Base-by-base conservation (phyloP, 345 rosid genomes). In the Capsella bursapastoris region DNA sequence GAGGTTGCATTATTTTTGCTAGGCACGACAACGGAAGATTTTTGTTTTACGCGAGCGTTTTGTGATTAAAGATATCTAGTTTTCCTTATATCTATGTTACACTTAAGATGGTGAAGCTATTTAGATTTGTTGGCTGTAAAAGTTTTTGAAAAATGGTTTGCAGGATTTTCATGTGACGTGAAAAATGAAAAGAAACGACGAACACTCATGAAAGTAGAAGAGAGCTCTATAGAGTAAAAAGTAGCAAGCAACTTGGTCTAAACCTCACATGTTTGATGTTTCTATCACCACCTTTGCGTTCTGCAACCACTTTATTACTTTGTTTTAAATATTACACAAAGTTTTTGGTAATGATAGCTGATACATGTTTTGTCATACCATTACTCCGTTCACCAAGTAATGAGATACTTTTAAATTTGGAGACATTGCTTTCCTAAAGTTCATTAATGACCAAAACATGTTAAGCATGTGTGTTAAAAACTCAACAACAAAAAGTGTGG, bases 181-280 rank as follows among this genome's bases (percentile, higher is more conserved):
- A 38, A 38, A 52, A 56, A 38, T 14, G 64, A 45, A 55, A 34
- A 18, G 25, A 34, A 37, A 41, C 11, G 44, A 47, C 40, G 64
- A 53, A 57, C 72, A 68, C 43, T 66, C 72, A 38, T 48, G 78
- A 74, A 74, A 57, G 35, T 16, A 13, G 40, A 48, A 66, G 67
- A 58, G 52, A 57, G 78, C 3, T 38, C 72, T 38, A 28, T 3
- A 66, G 6, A 57, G 18, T 45, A 13, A 56, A 57, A 74, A 66
- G 67, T 49, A 38, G 53, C 44, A 40, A 57, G 53, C 72, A 66
- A 58, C 67, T 66, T 66, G 72, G 61, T 49, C 44, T 10, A 58
- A 13, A 9, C 0, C 52, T 66, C 78, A 74, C 78, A 66, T 74
- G 78, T 31, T 74, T 58, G 67, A 66, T 66, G 78, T 31, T 74